Conservation (phyloP, 2,329 filamentous ascomycete species). For the Aspergillus sp. region DNA sequence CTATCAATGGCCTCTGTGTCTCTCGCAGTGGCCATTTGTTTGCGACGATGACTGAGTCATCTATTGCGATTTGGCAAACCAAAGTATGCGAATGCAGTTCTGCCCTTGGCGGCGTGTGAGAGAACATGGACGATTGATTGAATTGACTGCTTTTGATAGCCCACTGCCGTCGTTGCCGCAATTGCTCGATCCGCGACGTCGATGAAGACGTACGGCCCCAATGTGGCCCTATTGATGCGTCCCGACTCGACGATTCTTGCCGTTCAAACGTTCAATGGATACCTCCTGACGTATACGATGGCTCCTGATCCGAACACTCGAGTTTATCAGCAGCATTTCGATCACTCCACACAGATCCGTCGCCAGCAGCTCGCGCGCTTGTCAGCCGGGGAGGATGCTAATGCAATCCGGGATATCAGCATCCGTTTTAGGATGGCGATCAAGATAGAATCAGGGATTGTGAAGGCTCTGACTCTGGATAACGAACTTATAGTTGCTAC, state of each 20-base stretch:
- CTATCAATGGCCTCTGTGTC: slow-evolving; percentile 65
- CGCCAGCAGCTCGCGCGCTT: slow-evolving; percentile 39
- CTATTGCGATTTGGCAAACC: slow-evolving; percentile 93
- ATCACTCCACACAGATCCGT: slow-evolving; percentile 37
- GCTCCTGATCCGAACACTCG: slow-evolving; percentile 72
- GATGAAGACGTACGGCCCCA: slow-evolving; percentile 72
- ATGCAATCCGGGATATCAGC: slow-evolving; percentile 75
- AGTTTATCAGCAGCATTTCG: slow-evolving; percentile 78
- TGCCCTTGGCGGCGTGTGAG: background rate
- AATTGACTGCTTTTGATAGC: slow-evolving; percentile 43
- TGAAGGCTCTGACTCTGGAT: slow-evolving; percentile 76
- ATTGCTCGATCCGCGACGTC: slow-evolving; percentile 76
- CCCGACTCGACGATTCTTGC: slow-evolving; percentile 90
- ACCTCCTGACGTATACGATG: slow-evolving; percentile 88
- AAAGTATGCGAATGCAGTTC: slow-evolving; percentile 51
- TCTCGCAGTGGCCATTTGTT: slow-evolving; percentile 77
- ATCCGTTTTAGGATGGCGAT: slow-evolving; percentile 96
- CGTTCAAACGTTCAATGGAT: slow-evolving; percentile 76
- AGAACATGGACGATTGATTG: slow-evolving; percentile 10
- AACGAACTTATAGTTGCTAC: slow-evolving; percentile 91
- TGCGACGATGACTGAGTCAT: slow-evolving; percentile 74
- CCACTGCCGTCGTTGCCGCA: slow-evolving; percentile 77
- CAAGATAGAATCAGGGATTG: slow-evolving; percentile 92
- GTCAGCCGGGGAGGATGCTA: slow-evolving; percentile 72
- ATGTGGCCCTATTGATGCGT: slow-evolving; percentile 73